Evolutionary conservation across 2,329 filamentous ascomycete species (phyloP).

Genomic region (Neonectria hederae): DNA sequence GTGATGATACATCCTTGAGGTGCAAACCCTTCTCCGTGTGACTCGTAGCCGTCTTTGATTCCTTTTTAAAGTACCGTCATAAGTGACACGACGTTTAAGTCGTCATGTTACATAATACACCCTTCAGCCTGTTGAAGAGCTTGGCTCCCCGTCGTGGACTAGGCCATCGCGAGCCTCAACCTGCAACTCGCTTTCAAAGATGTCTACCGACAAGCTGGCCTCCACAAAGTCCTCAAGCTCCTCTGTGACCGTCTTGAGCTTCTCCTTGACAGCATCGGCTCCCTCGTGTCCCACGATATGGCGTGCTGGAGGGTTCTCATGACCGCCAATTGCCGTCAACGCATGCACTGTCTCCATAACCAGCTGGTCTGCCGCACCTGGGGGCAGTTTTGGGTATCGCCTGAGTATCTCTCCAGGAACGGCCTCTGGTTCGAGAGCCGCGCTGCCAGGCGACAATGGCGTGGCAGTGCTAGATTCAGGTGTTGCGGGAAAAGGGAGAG

Average conservation of each 20-base stretch:
- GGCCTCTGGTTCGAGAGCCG: constrained; percentile 46
- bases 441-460: constrained; percentile 45
- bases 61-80: not conserved
- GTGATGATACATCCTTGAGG: not conserved
- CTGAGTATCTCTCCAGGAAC: constrained; percentile 62
- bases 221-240: constrained; percentile 97
- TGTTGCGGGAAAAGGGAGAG: constrained; percentile 46
- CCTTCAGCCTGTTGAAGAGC: constrained; percentile 32
- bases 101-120: not conserved
- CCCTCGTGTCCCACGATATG: constrained; percentile 95
- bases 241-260: constrained; percentile 94
- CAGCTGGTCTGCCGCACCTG: constrained; percentile 74
- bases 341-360: constrained; percentile 92
- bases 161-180: constrained; percentile 59
- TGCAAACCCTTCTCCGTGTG: not conserved
- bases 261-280: constrained; percentile 89
- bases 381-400: constrained; percentile 78
- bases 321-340: constrained; percentile 89
- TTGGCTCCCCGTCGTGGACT: constrained; percentile 35
- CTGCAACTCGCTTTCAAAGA: constrained; percentile 67
- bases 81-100: not conserved
- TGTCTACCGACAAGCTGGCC: constrained; percentile 85
- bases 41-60: not conserved
- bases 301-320: constrained; percentile 92
- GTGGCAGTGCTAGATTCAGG: constrained; percentile 40